Evolutionary conservation across 768 basidiomycete species (phyloP), one percentile per base, ranked within the genome.

Genomic region (Leccinum aurantiacum): DNA sequence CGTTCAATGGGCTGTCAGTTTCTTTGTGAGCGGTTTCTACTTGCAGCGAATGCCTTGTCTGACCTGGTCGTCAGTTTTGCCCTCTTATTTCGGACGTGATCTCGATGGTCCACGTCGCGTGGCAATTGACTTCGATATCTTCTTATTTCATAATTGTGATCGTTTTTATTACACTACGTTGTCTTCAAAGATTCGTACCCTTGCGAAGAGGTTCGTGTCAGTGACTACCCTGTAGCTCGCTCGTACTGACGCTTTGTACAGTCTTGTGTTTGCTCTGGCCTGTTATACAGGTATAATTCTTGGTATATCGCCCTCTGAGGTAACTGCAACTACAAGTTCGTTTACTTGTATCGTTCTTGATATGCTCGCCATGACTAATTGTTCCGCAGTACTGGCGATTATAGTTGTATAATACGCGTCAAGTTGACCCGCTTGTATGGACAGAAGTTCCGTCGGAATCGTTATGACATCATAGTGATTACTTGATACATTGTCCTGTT

Each of bases 81-180:
- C 69, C 69, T 1, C 47, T 69, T 24, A 44, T 69, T 44, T 63
- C 62, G 9, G 69, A 69, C n/a, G 62, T 69, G 15, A 19, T 69
- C 2, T 66, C 69, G 3, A 64, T 69, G 51, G 29, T 22, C 6
- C 56, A 31, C 10, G 61, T 62, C 8, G 50, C 56, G 54, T 61
- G 52, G 19, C 62, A 66, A 27, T 61, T 69, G 15, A 60, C 61
- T 7, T 61, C 35, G 10, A 53, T 67, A 50, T 61, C 58, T 17
- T 69, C 61, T 2, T 62, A 66, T 53, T 53, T 62, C 7, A 22
- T 66, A 5, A 53, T 54, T 27, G 58, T 14, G 15, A 25, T 69
- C 33, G 10, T 60, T 4, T 60, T 53, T 58, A 17, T 66, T 19
- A 27, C 24, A 11, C 14, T 55, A 6, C 61, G 57, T 8, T 13